Base-by-base conservation (phyloP, 2,329 filamentous ascomycete species). In the Cytospora piceae region DNA sequence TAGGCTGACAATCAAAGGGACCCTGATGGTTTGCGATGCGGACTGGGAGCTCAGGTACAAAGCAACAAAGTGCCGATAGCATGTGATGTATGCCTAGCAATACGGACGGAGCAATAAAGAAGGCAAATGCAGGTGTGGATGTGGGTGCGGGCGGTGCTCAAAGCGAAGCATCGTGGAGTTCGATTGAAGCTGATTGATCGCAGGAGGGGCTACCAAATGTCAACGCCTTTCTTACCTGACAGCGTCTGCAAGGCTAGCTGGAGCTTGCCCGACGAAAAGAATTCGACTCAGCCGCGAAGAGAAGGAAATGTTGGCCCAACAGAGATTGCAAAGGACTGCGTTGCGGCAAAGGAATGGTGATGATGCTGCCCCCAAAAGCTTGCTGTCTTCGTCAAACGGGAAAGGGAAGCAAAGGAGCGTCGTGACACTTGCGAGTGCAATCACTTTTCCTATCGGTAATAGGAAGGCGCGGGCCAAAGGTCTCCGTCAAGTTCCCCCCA, bases 401-500 rank as follows among this genome's bases (percentile, higher is more conserved):
- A 63, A 63, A 52, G 53, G 31, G 56, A 57, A 63, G 53, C 53
- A 54, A 57, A 63, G 61, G 61, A 55, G 61, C 53, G 61, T 55
- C 53, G 61, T 63, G 61, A 63, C 61, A 63, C 61, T 57, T 22
- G 54, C 61, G 56, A 63, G 55, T 49, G 46, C 61, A 63, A 55
- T 63, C 54, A 61, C 61, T 57, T 63, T 57, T 49, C 55, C 32
- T 29, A 29, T 57, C 66, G 67, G 68, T 61, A 66, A 55, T 39
- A 57, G 61, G 61, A 42, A 57, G 61, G 61, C 53, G 61, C 31
- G n/a, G 61, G 29, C 22, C 53, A 65, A 61, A 70, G 63, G 70
- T 72, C 61, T 56, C 66, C 58, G 52, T 58, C 24, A 66, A 57
- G 70, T 72, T 71, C 68, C 67, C 66, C 65, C 59, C 27, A 22